Evolutionary conservation across 2,329 filamentous ascomycete species (phyloP), one percentile per base, ranked within the genome.

Genomic region (Colletotrichum brevisporum): DNA sequence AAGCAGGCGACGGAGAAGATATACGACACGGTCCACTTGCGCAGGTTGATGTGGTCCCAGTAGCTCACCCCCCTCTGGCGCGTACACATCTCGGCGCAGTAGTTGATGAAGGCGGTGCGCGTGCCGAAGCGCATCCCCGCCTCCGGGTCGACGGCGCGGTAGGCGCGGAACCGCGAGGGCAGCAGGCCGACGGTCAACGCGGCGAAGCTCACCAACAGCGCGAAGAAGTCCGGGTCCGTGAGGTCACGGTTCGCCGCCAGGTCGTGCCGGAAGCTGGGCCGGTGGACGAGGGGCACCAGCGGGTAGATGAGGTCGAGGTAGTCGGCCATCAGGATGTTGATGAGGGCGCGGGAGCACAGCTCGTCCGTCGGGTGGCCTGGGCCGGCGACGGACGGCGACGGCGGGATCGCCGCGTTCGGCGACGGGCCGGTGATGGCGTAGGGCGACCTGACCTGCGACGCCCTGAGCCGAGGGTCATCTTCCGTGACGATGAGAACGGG

Each of bases 1-100:
- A 80, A 75, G 18, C 76, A 77, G 0, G 76, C 75, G 5, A 78
- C 74, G 13, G 73, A 76, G 4, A 80, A 69, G 1, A 79, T 65
- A 56, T 80, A 81, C 1, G 75, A 76, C 1, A 75, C 73, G 5
- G 78, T 75, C 74, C 78, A 80, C 52, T 81, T 80, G n/a, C 75
- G 72, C 43, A 78, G 76, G 67, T 74, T 79, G 5, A 77, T 71
- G 2, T 74, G 68, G 48, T 77, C 75, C 72, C 75, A 77, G 43
- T 76, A 76, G 24, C 56, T 69, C 6, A 64, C 53, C 1, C 69
- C 69, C 13, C 75, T 71, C 8, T 73, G 67, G 0, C 74, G 73
- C 15, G 72, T 67, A 50, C 75, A 75, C 36, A 71, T 63, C 26
- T 76, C 72, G 13, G 73, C 71, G 43, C 74, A 76, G 39, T 67